A percentile compares a stretch with the other conserved stretches of the same genome.
These are phyloP conservation scores for Pythium apleroticum DNA, from an alignment of 352 stramenopile species.

Conservation along the genomic window DNA sequence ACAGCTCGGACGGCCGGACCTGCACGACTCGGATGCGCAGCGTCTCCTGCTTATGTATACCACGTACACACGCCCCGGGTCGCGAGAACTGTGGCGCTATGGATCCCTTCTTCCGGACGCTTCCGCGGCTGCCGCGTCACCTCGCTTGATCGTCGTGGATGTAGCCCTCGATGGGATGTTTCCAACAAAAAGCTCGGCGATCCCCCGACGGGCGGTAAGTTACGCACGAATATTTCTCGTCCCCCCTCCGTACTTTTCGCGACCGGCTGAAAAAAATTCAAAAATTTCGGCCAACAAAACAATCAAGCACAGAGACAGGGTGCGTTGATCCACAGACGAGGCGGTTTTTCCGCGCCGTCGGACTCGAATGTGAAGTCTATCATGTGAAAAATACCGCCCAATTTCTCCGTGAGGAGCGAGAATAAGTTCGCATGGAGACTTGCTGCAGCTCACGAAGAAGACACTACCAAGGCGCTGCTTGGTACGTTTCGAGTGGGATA, in stretches of 20 bases:
- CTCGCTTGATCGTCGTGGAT: neutral
- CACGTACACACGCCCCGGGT: neutral
- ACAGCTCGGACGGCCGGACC: neutral
- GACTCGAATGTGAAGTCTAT: neutral
- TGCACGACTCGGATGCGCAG: neutral
- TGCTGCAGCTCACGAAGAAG: neutral
- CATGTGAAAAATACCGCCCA: neutral
- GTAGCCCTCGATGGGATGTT: conserved; percentile 1
- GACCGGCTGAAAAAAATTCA: neutral
- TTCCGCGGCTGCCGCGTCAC: neutral
- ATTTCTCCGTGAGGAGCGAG: neutral
- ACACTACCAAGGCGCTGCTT: neutral
- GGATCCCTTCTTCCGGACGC: neutral
- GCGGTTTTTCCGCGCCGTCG: neutral
- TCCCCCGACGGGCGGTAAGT: conserved; percentile 1
- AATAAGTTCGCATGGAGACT: neutral
- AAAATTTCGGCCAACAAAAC: neutral
- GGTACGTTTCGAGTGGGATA: neutral
- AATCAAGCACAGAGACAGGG: neutral
- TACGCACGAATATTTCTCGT: neutral
- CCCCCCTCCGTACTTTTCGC: neutral
- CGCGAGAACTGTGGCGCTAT: neutral
- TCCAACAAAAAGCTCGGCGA: conserved; percentile 3
- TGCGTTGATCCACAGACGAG: neutral
- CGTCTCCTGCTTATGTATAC: neutral